Base-by-base conservation (phyloP, 768 basidiomycete species). In the Cubamyces lactineus region DNA sequence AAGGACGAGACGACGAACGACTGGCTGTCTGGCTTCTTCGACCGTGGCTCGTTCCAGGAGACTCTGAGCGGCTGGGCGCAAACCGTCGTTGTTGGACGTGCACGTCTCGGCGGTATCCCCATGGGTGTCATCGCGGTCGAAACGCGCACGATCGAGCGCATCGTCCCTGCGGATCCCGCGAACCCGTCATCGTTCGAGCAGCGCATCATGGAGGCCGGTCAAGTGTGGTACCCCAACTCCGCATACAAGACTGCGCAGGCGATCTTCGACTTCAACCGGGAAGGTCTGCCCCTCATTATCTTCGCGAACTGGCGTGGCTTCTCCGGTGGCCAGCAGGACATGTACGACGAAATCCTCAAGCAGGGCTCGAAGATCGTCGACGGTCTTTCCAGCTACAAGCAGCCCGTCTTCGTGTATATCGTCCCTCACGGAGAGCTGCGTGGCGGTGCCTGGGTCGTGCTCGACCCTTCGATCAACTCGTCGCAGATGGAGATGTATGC, bases 281-380 rank as follows among this genome's bases (percentile, higher is more conserved):
- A 99, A 77, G 94, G 92, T 23, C 81, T 99, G 15, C 97, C 97
- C 4, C 82, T 99, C 62, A 96, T 98, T 75, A 96, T 99, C 75
- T 98, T 99, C 71, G 97, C 97, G 57, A 99, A 99, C 81, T 98
- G 97, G 95, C 92, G 97, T 80, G 97, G 97, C 24, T 99, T 99
- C 87, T 99, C 97, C 21, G 97, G 97, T 65, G 97, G 97, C 66
- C 96, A 98, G 76, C 96, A 97, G 76, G 96, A 98, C 75, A 98
- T 98, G 95, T 96, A 94, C 70, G 95, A 98, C 76, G 96, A 96
- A 74, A 86, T 98, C 59, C 81, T 98, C 70, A 98, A 98, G 77
- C 94, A 98, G 74, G 96, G 96, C 43, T 91, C 96, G 17, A 98
- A 96, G 79, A 99, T 99, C 66, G 97, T 99, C 74, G 97, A 99